phyloP scores from a whole-genome alignment of 306 rosid genomes.

The Fagus crenata region DNA sequence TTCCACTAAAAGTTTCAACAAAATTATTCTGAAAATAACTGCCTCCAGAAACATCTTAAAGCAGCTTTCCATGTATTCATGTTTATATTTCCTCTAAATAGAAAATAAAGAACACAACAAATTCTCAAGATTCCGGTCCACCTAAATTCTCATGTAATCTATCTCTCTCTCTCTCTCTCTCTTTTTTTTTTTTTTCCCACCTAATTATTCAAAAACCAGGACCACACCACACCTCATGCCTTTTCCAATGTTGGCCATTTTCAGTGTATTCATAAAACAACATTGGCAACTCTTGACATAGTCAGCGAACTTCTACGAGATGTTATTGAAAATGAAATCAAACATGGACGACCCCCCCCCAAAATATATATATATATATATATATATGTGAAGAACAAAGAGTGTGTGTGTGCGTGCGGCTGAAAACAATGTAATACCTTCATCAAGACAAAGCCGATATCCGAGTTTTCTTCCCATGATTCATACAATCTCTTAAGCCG shows the following conservation, averaged over 20 bases:
- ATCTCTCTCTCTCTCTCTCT: neutral
- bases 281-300: neutral
- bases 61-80: no score
- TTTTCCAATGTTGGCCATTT: neutral
- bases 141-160: neutral
- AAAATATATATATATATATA: no score
- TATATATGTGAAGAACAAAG: neutral
- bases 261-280: neutral
- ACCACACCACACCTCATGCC: neutral
- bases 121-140: neutral
- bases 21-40: neutral
- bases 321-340: neutral
- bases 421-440: constrained; percentile 54
- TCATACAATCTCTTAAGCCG: constrained; percentile 82
- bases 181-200: neutral
- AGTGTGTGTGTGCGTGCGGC: neutral
- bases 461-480: constrained; percentile 93
- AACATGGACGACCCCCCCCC: neutral
- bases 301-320: neutral
- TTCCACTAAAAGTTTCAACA: neutral
- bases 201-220: neutral
- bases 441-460: constrained; percentile 85
- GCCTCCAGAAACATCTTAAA: neutral
- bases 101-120: neutral
- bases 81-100: neutral